phyloP scores from a whole-genome alignment of 805 yeast species.

The Hanseniaspora vineae region DNA sequence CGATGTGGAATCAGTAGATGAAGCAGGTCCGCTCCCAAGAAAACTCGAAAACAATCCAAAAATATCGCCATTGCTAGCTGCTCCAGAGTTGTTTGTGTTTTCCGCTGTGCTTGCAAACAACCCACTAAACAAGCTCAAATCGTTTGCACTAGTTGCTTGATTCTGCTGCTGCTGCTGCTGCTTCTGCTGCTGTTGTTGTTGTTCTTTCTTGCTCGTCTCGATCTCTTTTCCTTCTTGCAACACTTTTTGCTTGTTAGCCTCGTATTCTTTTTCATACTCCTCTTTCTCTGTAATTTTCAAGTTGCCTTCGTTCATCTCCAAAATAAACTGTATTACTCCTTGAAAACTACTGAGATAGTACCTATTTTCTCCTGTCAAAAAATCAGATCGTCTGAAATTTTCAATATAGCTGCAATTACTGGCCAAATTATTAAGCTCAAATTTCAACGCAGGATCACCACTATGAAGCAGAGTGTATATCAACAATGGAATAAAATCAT shows the following conservation, averaged over 20 bases:
- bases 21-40: neutral
- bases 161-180: too few relatives aligned
- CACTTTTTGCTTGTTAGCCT: slow-evolving; percentile 14
- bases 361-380: slow-evolving; percentile 77
- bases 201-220: neutral
- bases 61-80: neutral
- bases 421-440: slow-evolving; percentile 49
- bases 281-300: slow-evolving; percentile 52
- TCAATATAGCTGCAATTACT: slow-evolving; percentile 81
- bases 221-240: neutral
- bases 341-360: slow-evolving; percentile 84
- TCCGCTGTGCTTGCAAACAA: slow-evolving; percentile 1
- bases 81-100: neutral
- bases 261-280: slow-evolving; percentile 34
- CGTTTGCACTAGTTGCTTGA: neutral
- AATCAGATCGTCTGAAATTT: slow-evolving; percentile 62
- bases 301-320: slow-evolving; percentile 41
- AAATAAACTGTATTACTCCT: slow-evolving; percentile 75
- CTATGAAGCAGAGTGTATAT: slow-evolving; percentile 40
- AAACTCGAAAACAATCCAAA: slow-evolving; percentile 4
- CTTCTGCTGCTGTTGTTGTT: too few relatives aligned
- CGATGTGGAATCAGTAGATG: slow-evolving; percentile 15
- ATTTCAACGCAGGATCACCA: slow-evolving; percentile 10
- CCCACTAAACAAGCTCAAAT: neutral
- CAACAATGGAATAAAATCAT: slow-evolving; percentile 79